These are phyloP conservation scores for Chaetomium cochliodes DNA, from an alignment of 495 filamentous ascomycete species.

Conservation along the genomic window DNA sequence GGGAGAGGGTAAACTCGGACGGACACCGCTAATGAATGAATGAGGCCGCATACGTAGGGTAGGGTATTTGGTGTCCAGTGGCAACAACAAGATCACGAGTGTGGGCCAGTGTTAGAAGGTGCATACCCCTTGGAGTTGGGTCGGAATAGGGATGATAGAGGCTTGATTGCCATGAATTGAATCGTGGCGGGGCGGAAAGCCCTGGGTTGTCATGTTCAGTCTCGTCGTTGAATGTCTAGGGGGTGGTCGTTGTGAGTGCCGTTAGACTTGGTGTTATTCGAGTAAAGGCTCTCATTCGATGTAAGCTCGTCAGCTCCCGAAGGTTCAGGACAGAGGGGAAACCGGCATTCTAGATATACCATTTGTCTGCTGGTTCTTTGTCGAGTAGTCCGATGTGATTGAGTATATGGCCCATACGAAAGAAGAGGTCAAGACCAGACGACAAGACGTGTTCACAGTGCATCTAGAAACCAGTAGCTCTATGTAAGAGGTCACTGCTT, in stretches of 20 bases:
- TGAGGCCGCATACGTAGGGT: background rate
- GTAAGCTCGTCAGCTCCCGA: too few relatives aligned
- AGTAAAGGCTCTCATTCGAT: slow-evolving; percentile 5
- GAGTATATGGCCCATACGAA: too few relatives aligned
- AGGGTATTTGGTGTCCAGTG: background rate
- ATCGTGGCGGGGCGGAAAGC: background rate
- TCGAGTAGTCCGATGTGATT: too few relatives aligned
- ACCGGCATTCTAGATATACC: too few relatives aligned
- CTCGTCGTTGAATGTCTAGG: too few relatives aligned
- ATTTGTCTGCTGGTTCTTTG: too few relatives aligned
- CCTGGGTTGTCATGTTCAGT: background rate
- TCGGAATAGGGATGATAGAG: slow-evolving; percentile 2
- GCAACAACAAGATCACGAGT: background rate
- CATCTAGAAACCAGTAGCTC: too few relatives aligned
- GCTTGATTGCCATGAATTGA: slow-evolving; percentile 1
- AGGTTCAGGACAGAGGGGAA: too few relatives aligned
- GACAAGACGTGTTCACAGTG: too few relatives aligned
- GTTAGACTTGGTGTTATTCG: background rate
- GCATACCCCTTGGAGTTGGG: slow-evolving; percentile 18
- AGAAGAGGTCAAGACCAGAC: too few relatives aligned
- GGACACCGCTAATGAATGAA: slow-evolving; percentile 16
- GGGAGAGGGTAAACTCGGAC: background rate
- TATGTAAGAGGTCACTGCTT: too few relatives aligned
- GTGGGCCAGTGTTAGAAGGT: slow-evolving; percentile 2
- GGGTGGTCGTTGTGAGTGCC: slow-evolving; percentile 1